Base-by-base conservation (phyloP, 2,329 filamentous ascomycete species). In the Xylaria digitata region DNA sequence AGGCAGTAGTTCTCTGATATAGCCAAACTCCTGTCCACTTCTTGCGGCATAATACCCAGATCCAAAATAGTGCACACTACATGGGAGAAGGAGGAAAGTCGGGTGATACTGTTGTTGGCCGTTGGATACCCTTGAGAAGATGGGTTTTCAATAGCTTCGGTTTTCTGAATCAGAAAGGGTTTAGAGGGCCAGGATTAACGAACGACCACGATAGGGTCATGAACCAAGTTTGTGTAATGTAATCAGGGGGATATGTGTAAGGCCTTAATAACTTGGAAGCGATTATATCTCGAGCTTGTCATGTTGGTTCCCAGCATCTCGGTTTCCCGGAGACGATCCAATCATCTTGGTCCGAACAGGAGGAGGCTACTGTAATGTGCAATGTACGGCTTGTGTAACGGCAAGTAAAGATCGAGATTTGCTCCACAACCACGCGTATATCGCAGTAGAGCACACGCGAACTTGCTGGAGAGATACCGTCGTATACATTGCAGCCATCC, bases 321-420 rank as follows among this genome's bases (percentile, higher is more conserved):
- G 53, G 53, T 55, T 30, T 42, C 4, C 19, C 32, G 21, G 11
- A 48, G 50, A 26, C 21, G 49, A 26, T n/a, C 42, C 50, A 37
- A 61, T 21, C 43, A 61, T 46, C 59, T 45, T n/a, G 8, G 59
- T 23, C 17, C 23, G 19, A 32, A 26, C 23, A 26, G 9, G 23
- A 40, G 21, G 50, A 34, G 21, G 2, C 19, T 23, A 45, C 30
- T 62, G 11, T 5, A 23, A 7, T 26, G 26, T 26, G 26, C 26
- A 26, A 26, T 26, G 26, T 6, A 17, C 42, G 11, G 21, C 6
- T 30, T 61, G 50, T 48, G 30, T 30, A 32, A 48, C 43, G 34
- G 9, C 21, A 55, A 30, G 32, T 21, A 5, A 26, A 26, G 26
- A 26, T 55, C 37, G 17, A 19, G 17, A 30, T 55, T 26, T 21